Conservation (phyloP, 2,329 filamentous ascomycete genomes). For the Talaromyces verruculosus region DNA sequence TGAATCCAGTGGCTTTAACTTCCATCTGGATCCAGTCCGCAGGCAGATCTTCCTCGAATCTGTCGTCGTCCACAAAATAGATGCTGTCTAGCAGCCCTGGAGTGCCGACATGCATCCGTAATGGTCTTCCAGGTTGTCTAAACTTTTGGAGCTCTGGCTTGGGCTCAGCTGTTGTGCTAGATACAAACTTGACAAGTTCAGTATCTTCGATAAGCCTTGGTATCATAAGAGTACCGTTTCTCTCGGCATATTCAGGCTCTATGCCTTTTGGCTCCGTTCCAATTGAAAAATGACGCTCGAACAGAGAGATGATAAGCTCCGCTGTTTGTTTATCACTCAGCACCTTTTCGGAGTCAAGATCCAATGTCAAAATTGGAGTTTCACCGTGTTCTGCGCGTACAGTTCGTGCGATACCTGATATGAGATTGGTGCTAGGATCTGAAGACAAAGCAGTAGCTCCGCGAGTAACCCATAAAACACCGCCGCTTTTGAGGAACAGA, state of each 20-base stretch:
- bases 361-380: constrained; percentile 28
- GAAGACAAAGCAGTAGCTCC: constrained; percentile 22
- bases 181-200: constrained; percentile 18
- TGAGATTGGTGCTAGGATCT: constrained; percentile 25
- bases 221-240: constrained; percentile 26
- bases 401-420: constrained; percentile 29
- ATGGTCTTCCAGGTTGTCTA: constrained; percentile 22
- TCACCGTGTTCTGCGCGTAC: constrained; percentile 31
- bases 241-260: constrained; percentile 31
- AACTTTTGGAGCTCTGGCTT: constrained; percentile 23
- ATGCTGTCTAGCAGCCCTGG: constrained; percentile 25
- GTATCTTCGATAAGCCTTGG: constrained; percentile 28
- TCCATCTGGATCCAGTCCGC: constrained; percentile 31
- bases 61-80: constrained; percentile 24
- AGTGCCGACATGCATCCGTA: constrained; percentile 24
- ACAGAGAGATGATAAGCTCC: constrained; percentile 9
- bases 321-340: not conserved
- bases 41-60: constrained; percentile 22
- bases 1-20: constrained; percentile 30
- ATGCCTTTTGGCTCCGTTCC: constrained; percentile 17
- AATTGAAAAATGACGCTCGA: constrained; percentile 15
- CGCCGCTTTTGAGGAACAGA: not conserved
- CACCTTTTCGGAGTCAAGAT: constrained; percentile 23
- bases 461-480: constrained; percentile 27
- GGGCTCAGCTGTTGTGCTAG: constrained; percentile 13